A percentile compares a stretch with the other conserved stretches of the same genome.
Evolutionary conservation across 345 rosid genomes (phyloP).

Genomic region (Syzygium aqueum): DNA sequence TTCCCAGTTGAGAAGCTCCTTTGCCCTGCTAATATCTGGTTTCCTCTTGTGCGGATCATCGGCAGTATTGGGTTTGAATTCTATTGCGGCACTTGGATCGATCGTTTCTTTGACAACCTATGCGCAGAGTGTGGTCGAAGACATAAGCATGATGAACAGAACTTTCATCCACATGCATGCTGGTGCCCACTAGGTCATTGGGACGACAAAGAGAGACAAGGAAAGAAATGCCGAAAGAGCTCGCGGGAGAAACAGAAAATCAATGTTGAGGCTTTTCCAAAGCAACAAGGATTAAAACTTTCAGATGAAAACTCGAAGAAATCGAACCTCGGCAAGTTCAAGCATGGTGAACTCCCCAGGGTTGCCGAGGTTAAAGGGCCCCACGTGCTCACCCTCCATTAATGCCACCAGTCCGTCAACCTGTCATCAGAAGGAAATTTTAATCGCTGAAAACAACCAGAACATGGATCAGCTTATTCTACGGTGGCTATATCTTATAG

Average conservation of each 20-base stretch:
- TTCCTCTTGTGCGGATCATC: constrained; percentile 97
- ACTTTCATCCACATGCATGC: background rate
- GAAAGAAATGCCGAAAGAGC: background rate
- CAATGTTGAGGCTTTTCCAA: background rate
- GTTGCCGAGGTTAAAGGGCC: constrained; percentile 95
- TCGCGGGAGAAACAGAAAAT: background rate
- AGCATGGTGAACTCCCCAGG: constrained; percentile 99
- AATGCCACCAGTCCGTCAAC: constrained; percentile 86
- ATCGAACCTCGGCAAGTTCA: constrained; percentile 90
- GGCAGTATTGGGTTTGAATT: constrained; percentile 80
- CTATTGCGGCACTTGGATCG: constrained; percentile 88
- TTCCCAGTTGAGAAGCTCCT: constrained; percentile 86
- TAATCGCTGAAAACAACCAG: background rate
- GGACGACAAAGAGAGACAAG: background rate
- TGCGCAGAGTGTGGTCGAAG: background rate
- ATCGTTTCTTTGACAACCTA: constrained; percentile 92
- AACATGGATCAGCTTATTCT: background rate
- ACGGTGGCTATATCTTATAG: background rate
- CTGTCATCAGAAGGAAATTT: constrained; percentile 21
- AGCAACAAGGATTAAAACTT: background rate
- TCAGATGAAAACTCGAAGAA: background rate
- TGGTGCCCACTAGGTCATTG: background rate
- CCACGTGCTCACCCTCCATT: constrained; percentile 90
- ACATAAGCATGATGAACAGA: background rate
- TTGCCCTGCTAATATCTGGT: constrained; percentile 91